Conservation (phyloP, 148 eudicot genomes). For the Nepenthes gracilis region DNA sequence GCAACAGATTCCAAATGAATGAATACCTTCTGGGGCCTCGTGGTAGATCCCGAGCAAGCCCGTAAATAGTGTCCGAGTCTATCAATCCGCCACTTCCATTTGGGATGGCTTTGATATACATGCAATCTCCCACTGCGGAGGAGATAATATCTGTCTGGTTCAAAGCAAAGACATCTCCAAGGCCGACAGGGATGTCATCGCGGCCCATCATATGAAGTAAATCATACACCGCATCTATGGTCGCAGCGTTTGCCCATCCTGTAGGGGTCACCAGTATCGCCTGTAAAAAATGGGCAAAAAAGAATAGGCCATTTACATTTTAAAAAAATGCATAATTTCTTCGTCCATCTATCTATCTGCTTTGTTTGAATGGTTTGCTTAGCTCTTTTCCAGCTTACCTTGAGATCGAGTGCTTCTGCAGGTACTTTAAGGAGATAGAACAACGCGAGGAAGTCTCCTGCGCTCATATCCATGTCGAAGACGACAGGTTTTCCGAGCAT, state of each 20-base stretch:
- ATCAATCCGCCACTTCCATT: slow-evolving; percentile 83
- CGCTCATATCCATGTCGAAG: slow-evolving; percentile 95
- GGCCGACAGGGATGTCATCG: slow-evolving; percentile 25
- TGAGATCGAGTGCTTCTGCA: slow-evolving; percentile 45
- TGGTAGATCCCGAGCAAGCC: slow-evolving; percentile 67
- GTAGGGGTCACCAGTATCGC: slow-evolving; percentile 16
- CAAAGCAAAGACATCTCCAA: slow-evolving; percentile 54
- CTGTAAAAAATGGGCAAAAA: slow-evolving; percentile 19
- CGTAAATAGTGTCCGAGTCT: slow-evolving; percentile 84
- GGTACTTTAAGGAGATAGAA: slow-evolving; percentile 83
- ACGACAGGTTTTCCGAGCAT: slow-evolving; percentile 49
- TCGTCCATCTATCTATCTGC: background rate
- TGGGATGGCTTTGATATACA: slow-evolving; percentile 61
- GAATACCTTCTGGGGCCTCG: slow-evolving; percentile 70
- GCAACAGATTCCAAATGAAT: too few species aligned
- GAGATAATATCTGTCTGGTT: slow-evolving; percentile 50
- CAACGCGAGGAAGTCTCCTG: slow-evolving; percentile 76
- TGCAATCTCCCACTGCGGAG: slow-evolving; percentile 70
- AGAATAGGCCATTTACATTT: background rate
- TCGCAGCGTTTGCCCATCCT: slow-evolving; percentile 3
- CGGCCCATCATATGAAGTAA: slow-evolving; percentile 22
- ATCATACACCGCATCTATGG: slow-evolving; percentile 3
- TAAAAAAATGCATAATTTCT: background rate
- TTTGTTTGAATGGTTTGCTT: background rate
- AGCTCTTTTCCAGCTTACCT: slow-evolving; percentile 23